A percentile compares a stretch with the other conserved stretches of the same genome.
These are phyloP conservation scores for Cutaneotrichosporon cavernicola DNA, from an alignment of 1,284 basidiomycete genomes.

Conservation along the genomic window DNA sequence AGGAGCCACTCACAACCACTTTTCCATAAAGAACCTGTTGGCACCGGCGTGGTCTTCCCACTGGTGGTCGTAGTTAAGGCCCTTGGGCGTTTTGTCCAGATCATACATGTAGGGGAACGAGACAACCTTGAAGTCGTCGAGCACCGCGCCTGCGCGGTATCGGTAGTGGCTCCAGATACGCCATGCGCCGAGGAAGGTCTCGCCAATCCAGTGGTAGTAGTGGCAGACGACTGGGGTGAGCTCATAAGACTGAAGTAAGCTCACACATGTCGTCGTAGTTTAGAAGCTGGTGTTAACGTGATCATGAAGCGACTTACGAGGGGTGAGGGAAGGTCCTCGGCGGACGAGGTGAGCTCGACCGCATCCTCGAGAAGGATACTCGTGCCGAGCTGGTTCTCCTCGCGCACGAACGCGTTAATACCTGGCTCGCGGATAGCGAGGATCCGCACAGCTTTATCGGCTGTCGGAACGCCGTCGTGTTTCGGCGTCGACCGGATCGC, in stretches of 20 bases:
- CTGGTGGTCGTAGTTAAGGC: conserved; percentile 13
- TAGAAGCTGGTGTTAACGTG: conserved; percentile 26
- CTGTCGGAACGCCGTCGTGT: conserved; percentile 11
- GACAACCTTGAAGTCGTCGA: conserved; percentile 32
- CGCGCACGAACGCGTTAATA: conserved; percentile 16
- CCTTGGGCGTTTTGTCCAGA: conserved; percentile 19
- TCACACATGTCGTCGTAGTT: conserved; percentile 28
- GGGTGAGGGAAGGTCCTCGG: conserved; percentile 24
- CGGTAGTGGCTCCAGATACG: conserved; percentile 31
- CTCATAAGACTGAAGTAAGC: background rate
- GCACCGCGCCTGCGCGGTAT: conserved; percentile 20
- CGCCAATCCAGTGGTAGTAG: conserved; percentile 43
- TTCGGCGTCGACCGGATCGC: conserved; percentile 26
- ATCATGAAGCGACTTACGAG: conserved; percentile 23
- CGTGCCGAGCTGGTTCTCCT: conserved; percentile 25
- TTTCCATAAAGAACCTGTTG: conserved; percentile 36
- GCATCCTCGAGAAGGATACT: conserved; percentile 25
- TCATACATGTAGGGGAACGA: conserved; percentile 28
- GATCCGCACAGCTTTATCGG: conserved; percentile 17
- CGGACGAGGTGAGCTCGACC: conserved; percentile 11
- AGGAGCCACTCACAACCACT: conserved; percentile 34
- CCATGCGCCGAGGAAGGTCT: conserved; percentile 41
- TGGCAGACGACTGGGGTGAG: conserved; percentile 6
- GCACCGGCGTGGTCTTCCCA: conserved; percentile 39
- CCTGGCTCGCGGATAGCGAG: conserved; percentile 22